These are phyloP conservation scores for Botrytis aclada DNA, from an alignment of 2,329 filamentous ascomycete species.

Conservation along the genomic window DNA sequence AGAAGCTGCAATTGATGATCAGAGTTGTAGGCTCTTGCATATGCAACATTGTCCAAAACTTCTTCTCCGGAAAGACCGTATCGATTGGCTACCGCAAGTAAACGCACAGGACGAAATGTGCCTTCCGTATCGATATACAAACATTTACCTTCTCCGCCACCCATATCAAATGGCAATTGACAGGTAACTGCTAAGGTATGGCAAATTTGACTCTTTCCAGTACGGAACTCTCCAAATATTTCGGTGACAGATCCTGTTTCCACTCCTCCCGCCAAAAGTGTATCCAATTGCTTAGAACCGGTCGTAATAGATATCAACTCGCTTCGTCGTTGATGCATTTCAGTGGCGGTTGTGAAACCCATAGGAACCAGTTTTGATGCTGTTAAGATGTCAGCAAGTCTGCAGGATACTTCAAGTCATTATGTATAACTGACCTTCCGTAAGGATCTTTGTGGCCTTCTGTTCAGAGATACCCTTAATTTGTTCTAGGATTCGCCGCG, in stretches of 20 bases:
- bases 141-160: slow-evolving; percentile 95
- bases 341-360: slow-evolving; percentile 97
- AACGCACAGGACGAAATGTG: slow-evolving; percentile 88
- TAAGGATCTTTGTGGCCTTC: slow-evolving; percentile 87
- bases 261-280: slow-evolving; percentile 86
- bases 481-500: slow-evolving; percentile 79
- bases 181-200: slow-evolving; percentile 98
- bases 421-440: slow-evolving; percentile 62
- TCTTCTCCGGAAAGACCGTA: slow-evolving; percentile 96
- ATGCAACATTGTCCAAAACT: slow-evolving; percentile 96
- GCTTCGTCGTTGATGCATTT: slow-evolving; percentile 96
- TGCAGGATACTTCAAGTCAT: not conserved
- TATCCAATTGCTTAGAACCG: slow-evolving; percentile 95
- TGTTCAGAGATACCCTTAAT: slow-evolving; percentile 98
- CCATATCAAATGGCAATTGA: slow-evolving; percentile 97
- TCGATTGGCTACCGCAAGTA: slow-evolving; percentile 87
- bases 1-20: slow-evolving; percentile 95
- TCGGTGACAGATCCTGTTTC: slow-evolving; percentile 98
- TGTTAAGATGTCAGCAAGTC: slow-evolving; percentile 39
- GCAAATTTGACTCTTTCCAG: slow-evolving; percentile 97
- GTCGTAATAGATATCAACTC: slow-evolving; percentile 98
- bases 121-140: slow-evolving; percentile 98
- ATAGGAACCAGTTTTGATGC: slow-evolving; percentile 96
- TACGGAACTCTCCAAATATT: slow-evolving; percentile 96
- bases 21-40: slow-evolving; percentile 96